A percentile compares a stretch with the other conserved stretches of the same genome.
These are phyloP conservation scores for Acanthamoeba culbertsoni DNA, from an alignment of 208 protist genomes.

Conservation along the genomic window DNA sequence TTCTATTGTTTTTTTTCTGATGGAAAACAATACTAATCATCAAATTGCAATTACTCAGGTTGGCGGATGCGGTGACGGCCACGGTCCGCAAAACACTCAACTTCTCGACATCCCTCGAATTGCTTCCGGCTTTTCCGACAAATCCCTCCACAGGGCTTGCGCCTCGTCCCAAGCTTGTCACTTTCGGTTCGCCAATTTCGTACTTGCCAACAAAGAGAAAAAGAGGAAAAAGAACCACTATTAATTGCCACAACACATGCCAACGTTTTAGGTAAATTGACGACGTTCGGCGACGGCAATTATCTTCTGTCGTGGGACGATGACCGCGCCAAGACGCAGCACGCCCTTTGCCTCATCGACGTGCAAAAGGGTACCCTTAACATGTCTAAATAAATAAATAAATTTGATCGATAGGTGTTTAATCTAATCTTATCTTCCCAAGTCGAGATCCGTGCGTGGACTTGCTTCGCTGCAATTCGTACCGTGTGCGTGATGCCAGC, in stretches of 20 bases:
- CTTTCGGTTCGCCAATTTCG: background rate
- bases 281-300: background rate
- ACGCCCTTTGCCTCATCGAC: background rate
- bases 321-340: background rate
- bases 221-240: too few relatives aligned
- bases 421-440: background rate
- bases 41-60: background rate
- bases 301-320: constrained; percentile 21
- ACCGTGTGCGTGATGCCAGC: background rate
- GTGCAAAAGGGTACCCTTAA: background rate
- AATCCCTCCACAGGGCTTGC: background rate
- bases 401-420: background rate
- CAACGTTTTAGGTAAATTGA: background rate
- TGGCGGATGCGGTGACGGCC: background rate
- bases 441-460: constrained; percentile 23
- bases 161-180: background rate
- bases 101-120: background rate
- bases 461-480: background rate
- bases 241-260: background rate
- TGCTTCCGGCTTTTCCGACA: background rate
- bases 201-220: too few relatives aligned
- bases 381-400: background rate
- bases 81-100: constrained; percentile 3
- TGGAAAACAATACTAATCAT: too few relatives aligned
- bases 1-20: background rate